Base-by-base conservation (phyloP, 2,329 filamentous ascomycete species). In the Penicillium corylophilum region DNA sequence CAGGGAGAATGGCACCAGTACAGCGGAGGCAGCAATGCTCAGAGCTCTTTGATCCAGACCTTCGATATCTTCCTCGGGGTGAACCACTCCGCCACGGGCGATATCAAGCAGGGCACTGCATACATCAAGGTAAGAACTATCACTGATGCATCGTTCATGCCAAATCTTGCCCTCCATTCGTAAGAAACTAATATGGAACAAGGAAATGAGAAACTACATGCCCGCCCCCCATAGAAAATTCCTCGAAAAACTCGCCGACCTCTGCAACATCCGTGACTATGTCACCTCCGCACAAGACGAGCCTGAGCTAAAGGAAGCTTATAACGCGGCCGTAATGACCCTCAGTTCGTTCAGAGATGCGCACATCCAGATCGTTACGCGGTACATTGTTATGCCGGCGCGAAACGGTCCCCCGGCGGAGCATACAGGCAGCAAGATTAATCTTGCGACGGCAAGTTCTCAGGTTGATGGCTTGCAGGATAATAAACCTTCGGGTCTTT, bases 131-230 rank as follows among this genome's bases (percentile, higher is more conserved):
- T 69, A 59, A 52, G 62, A 53, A 31, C 15, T 28, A 1, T 13
- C 12, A 7, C n/a, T 8, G n/a, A 16, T 13, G 8, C 10, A 38
- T 20, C 8, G 18, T 12, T 12, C 9, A n/a, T n/a, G n/a, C n/a
- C n/a, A n/a, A n/a, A n/a, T n/a, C n/a, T n/a, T n/a, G n/a, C n/a
- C n/a, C n/a, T n/a, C n/a, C n/a, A n/a, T n/a, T n/a, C n/a, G n/a
- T n/a, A n/a, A n/a, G n/a, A n/a, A n/a, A n/a, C n/a, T n/a, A n/a
- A n/a, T n/a, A n/a, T n/a, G n/a, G n/a, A n/a, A n/a, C n/a, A 47
- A 77, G 61, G 77, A 81, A 60, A 81, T 82, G 78, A 72, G 79
- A 8, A 68, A 71, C 10, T 82, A 82, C 55, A 82, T 82, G 79
- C 79, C 79, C 2, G 76, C 76, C 0, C 71, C 75, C 4, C 79